Base-by-base conservation (phyloP, 2,329 filamentous ascomycete species). In the Xylariaceae sp. region DNA sequence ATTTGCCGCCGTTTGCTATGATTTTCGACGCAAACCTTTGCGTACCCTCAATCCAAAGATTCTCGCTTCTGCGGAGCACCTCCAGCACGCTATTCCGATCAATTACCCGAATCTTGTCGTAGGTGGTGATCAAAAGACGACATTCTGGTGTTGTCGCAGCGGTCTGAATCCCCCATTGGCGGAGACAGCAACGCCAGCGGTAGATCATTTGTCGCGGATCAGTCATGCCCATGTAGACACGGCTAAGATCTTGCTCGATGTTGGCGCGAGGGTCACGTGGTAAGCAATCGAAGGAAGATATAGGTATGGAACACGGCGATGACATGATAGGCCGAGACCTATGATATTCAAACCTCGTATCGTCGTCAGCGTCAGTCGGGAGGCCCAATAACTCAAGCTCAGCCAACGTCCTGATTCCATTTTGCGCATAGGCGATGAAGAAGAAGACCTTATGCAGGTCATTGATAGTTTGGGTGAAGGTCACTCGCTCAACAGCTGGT, bases 261-360 rank as follows among this genome's bases (percentile, higher is more conserved):
- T 30, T 27, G 18, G 30, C 18, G 12, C 51, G 48, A 5, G 51
- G 51, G 44, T 54, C 51, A 6, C 12, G 48, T 6, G 11, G 17
- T 31, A 51, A 5, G 14, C 48, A 36, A n/a, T 54, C 51, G 42
- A 54, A 54, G 3, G 45, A 27, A 18, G 48, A 39, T 32, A 38
- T 46, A n/a, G 22, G 22, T 27, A 27, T 4, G 7, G 22, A 27
- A n/a, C n/a, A n/a, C n/a, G n/a, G 22, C 2, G 15, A 12, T 2
- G 48, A 41, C 33, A 54, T 48, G 27, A 54, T 51, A 3, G 51
- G 51, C 14, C 48, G 44, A 45, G 48, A 51, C 11, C 42, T 48
- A 36, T 54, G 48, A 15, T 48, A 40, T 17, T 54, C 51, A 30
- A 36, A 51, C 2, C 45, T 32, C 5, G 17, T 42, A 27, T 43